phyloP scores from a whole-genome alignment of 768 basidiomycete genomes.

The Tricholomella constricta region DNA sequence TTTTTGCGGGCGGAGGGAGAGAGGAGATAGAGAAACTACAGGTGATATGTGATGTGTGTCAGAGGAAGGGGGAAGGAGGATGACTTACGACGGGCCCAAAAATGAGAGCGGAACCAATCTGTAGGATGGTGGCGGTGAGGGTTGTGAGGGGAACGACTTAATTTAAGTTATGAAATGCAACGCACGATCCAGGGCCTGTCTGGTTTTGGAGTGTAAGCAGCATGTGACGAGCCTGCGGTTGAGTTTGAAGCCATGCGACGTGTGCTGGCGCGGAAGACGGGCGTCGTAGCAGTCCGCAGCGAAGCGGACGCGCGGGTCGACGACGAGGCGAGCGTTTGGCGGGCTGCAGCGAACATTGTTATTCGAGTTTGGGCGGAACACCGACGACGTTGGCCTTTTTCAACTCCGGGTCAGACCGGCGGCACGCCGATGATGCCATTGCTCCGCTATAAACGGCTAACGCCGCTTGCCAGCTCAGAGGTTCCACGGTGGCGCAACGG shows the following conservation, averaged over 20 bases:
- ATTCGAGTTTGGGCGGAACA: neutral
- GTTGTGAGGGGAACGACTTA: constrained; percentile 6
- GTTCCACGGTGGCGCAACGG: neutral
- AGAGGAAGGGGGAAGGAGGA: neutral
- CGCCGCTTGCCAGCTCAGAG: no score
- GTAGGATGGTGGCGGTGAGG: neutral
- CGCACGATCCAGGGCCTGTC: constrained; percentile 50
- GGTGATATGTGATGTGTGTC: constrained; percentile 1
- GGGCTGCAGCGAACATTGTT: constrained; percentile 41
- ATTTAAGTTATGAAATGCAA: constrained; percentile 4
- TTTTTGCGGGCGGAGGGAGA: constrained; percentile 42
- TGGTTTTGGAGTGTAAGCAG: constrained; percentile 26
- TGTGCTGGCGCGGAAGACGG: constrained; percentile 27
- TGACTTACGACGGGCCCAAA: constrained; percentile 44
- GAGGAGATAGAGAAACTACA: constrained; percentile 42
- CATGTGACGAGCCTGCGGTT: constrained; percentile 42
- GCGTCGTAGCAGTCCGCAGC: constrained; percentile 16
- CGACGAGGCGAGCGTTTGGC: constrained; percentile 35
- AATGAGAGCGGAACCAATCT: constrained; percentile 43
- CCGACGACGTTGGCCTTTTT: constrained; percentile 19
- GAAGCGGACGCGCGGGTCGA: constrained; percentile 34
- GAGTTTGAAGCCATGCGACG: constrained; percentile 40
- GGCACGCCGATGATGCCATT: constrained; percentile 22
- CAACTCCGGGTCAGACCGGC: constrained; percentile 41
- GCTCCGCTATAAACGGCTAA: no score